phyloP scores from a whole-genome alignment of 2,329 filamentous ascomycete species.

The Thielaviopsis musarum region DNA sequence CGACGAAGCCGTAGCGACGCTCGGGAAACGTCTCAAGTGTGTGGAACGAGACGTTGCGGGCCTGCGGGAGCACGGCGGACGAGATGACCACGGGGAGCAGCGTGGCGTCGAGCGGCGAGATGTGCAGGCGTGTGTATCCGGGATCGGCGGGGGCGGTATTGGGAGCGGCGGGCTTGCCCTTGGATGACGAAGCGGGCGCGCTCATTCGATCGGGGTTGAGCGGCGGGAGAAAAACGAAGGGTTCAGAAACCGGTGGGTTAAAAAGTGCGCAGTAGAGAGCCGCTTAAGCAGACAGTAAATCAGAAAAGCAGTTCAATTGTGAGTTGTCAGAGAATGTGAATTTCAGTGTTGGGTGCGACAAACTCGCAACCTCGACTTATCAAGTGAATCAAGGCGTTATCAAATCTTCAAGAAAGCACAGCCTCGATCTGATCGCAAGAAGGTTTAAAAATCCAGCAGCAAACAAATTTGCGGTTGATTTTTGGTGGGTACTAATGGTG shows the following conservation, averaged over 20 bases:
- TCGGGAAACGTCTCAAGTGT: slow-evolving; percentile 76
- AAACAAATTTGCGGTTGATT: slow-evolving; percentile 4
- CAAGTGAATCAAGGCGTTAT: no score
- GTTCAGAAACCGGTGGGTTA: background rate
- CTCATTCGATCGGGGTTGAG: slow-evolving; percentile 1
- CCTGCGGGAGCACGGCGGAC: slow-evolving; percentile 44
- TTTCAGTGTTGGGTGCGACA: no score
- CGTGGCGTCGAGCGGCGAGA: slow-evolving; percentile 65
- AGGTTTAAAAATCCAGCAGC: background rate
- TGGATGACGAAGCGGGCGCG: slow-evolving; percentile 2
- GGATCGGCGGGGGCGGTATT: slow-evolving; percentile 5
- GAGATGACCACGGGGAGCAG: slow-evolving; percentile 59
- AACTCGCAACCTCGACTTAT: no score
- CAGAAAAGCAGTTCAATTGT: no score
- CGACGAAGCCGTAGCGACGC: slow-evolving; percentile 75
- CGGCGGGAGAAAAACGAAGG: background rate
- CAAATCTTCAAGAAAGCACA: background rate
- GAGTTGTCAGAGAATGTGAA: no score
- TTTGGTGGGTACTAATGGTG: background rate
- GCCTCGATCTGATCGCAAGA: background rate
- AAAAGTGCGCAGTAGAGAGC: background rate
- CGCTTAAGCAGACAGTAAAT: no score
- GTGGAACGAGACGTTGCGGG: slow-evolving; percentile 79
- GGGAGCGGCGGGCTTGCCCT: slow-evolving; percentile 2
- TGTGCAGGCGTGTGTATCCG: slow-evolving; percentile 43